Evolutionary conservation across 2,329 filamentous ascomycete genomes (phyloP).

Genomic region (Lecanicillium sp.): DNA sequence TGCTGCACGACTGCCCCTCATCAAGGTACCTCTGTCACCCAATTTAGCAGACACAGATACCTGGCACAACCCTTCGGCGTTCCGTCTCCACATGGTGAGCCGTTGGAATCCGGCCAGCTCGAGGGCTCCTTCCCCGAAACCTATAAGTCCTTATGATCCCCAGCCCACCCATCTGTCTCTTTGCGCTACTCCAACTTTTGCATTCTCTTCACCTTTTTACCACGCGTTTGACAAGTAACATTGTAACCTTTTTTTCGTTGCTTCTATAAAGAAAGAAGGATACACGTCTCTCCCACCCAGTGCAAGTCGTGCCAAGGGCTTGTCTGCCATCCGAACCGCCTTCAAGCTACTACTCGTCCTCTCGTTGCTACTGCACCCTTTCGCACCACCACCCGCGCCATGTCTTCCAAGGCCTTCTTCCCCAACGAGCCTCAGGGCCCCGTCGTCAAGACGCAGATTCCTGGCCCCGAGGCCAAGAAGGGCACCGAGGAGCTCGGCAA

Average conservation of each 20-base stretch:
- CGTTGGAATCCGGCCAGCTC: constrained; percentile 4
- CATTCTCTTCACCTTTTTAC: not conserved
- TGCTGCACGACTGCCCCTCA: not conserved
- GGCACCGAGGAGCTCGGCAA: constrained; percentile 62
- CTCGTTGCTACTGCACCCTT: constrained; percentile 7
- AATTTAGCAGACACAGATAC: too few relatives aligned
- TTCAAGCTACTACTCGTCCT: not conserved
- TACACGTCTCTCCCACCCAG: too few relatives aligned
- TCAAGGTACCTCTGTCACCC: not conserved
- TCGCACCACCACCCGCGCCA: constrained; percentile 16
- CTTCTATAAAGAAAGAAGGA: too few relatives aligned
- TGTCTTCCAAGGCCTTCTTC: constrained; percentile 31
- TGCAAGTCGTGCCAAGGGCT: too few relatives aligned
- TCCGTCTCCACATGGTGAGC: constrained; percentile 5
- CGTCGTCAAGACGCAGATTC: constrained; percentile 53
- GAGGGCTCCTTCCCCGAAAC: not conserved
- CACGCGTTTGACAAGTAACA: too few relatives aligned
- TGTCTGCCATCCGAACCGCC: constrained; percentile 6
- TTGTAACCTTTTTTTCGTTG: too few relatives aligned
- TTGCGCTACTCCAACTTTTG: not conserved
- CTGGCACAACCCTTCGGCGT: too few relatives aligned
- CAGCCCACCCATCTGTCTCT: not conserved
- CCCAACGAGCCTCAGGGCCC: constrained; percentile 44
- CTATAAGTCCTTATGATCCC: not conserved
- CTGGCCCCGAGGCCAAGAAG: constrained; percentile 66